Base-by-base conservation (phyloP, 805 yeast genomes). In the Schwanniomyces vanrijiae region DNA sequence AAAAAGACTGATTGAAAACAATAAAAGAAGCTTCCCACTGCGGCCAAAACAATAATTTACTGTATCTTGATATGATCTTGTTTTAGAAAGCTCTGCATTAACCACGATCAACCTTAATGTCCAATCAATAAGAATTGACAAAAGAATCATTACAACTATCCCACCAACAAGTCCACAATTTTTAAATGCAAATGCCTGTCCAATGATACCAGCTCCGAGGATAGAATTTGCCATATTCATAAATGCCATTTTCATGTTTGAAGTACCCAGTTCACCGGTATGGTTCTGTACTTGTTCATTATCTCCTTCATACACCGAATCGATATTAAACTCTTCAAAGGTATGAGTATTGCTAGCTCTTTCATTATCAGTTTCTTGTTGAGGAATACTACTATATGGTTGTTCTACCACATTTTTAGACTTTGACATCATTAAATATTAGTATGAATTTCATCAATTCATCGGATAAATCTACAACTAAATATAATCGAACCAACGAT, bases 151-250 rank as follows among this genome's bases (percentile, higher is more conserved):
- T 5, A 83, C 75, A 2, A 89, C 19, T 0, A 84, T 59, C 3
- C 96, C 96, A 0, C 92, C 90, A 0, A 84, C 48, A 3, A 92
- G 64, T 0, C 98, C 98, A 16, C 88, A 77, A 56, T 90, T 88
- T 40, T 78, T 73, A 58, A 91, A 81, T 0, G 97, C 97, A 53
- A 84, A 86, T 1, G 98, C 96, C 53, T 90, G 95, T 1, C 97
- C 96, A 26, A 92, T 89, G 45, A 92, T 88, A 6, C 98, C 98
- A 0, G 98, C 97, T 0, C 98, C 98, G 5, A 92, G 74, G 50
- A 92, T 92, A 16, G 95, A 86, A 65, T 91, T 91, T 8, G 97
- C 96, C 96, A 91, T 90, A 66, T 92, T 92, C 95, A 91, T 88
- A 60, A 91, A 90, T 4, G 97, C 97, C 89, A 86, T 86, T 48